A percentile compares a stretch with the other conserved stretches of the same genome.
Evolutionary conservation across 768 basidiomycete species (phyloP).

Genomic region (Russula lepida): DNA sequence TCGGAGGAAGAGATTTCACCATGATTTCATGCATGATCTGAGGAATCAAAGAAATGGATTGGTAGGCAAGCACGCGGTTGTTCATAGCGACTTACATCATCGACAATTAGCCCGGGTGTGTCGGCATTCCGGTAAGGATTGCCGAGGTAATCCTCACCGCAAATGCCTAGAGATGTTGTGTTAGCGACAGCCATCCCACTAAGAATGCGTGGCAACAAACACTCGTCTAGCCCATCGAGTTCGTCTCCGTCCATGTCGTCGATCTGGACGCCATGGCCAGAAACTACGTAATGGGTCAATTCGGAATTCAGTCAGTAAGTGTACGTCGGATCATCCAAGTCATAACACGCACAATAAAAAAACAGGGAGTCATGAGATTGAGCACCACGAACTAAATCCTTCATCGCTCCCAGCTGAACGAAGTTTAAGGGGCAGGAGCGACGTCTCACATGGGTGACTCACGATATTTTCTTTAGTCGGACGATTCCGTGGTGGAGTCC

Average conservation of each 20-base stretch:
- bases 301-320: background rate
- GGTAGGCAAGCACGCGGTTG: too few species aligned
- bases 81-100: background rate
- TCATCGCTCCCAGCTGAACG: background rate
- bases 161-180: background rate
- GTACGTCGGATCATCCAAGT: background rate
- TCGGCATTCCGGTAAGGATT: background rate
- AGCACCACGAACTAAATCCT: background rate
- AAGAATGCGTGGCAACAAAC: background rate
- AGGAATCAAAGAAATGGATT: background rate
- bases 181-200: background rate
- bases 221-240: background rate
- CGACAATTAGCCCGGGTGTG: background rate
- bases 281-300: background rate
- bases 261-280: background rate
- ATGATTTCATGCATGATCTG: background rate
- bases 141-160: background rate
- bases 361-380: background rate
- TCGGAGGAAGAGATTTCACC: background rate
- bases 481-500: background rate
- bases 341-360: background rate
- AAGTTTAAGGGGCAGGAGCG: background rate
- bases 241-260: background rate
- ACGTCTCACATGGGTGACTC: background rate
- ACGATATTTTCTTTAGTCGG: background rate